Conservation (phyloP, 768 basidiomycete genomes). For the Tylopilus felleus region DNA sequence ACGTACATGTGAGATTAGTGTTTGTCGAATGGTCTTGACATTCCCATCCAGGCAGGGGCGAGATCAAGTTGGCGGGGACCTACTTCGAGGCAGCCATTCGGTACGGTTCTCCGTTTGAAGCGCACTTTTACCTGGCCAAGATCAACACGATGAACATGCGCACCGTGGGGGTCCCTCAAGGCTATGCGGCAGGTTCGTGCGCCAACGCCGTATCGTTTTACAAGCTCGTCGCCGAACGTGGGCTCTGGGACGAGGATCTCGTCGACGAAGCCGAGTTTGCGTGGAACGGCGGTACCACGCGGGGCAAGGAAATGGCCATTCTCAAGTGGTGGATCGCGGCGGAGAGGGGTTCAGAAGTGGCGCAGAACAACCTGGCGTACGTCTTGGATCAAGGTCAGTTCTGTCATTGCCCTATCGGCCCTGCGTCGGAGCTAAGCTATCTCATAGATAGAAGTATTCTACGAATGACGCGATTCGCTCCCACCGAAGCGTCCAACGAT, state of each 20-base stretch:
- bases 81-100: conserved; percentile 85
- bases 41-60: conserved; percentile 63
- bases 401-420: conserved; percentile 27
- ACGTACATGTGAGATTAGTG: conserved; percentile 23
- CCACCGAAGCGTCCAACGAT: conserved; percentile 72
- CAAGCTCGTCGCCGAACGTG: conserved; percentile 89
- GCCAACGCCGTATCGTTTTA: conserved; percentile 89
- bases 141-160: conserved; percentile 63
- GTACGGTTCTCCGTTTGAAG: conserved; percentile 89
- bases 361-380: conserved; percentile 94
- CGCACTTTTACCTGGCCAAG: conserved; percentile 89
- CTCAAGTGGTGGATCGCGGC: conserved; percentile 94
- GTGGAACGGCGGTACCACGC: conserved; percentile 67
- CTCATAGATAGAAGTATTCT: conserved; percentile 66
- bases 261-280: conserved; percentile 74
- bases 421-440: conserved; percentile 24
- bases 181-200: conserved; percentile 69
- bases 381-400: conserved; percentile 83
- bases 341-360: conserved; percentile 87
- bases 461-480: conserved; percentile 64
- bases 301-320: conserved; percentile 80
- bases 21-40: neutral
- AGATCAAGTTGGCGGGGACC: conserved; percentile 59
- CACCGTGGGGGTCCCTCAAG: conserved; percentile 39
- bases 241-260: conserved; percentile 81